Percentiles rank a stretch among this genome's conserved stretches.
Conservation (phyloP, 2,329 filamentous ascomycete species). For the Thermomyces lanuginosus region DNA sequence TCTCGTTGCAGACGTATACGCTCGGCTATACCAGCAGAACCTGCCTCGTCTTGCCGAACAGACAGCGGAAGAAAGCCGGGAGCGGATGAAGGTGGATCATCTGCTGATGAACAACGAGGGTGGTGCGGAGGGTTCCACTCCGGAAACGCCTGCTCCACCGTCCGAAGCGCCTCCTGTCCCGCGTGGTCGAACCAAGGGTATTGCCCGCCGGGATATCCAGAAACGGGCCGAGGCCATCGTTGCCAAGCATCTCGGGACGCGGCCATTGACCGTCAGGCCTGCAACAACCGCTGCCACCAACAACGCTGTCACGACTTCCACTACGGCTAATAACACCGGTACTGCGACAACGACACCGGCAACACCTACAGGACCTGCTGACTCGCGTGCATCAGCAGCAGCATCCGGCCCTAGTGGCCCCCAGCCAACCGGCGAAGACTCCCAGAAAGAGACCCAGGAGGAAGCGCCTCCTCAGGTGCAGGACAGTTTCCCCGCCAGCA, state of each 20-base stretch:
- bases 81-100: constrained; percentile 33
- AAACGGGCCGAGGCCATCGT: constrained; percentile 42
- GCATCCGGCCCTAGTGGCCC: too few relatives aligned
- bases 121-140: constrained; percentile 15
- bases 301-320: constrained; percentile 7
- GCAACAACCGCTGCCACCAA: constrained; percentile 15
- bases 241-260: constrained; percentile 37
- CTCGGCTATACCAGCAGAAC: constrained; percentile 33
- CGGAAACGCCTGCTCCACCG: constrained; percentile 16
- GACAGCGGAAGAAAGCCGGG: constrained; percentile 29
- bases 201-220: constrained; percentile 43
- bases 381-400: constrained; percentile 7
- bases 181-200: constrained; percentile 36
- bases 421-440: constrained; percentile 36
- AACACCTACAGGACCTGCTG: too few relatives aligned
- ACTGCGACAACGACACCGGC: too few relatives aligned
- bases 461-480: constrained; percentile 26
- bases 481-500: constrained; percentile 42
- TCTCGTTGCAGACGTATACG: constrained; percentile 81
- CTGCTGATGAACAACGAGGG: constrained; percentile 26
- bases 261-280: constrained; percentile 31
- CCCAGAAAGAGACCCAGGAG: constrained; percentile 29
- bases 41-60: constrained; percentile 24
- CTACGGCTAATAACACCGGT: too few relatives aligned
- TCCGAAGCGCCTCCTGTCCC: constrained; percentile 18